phyloP scores from a whole-genome alignment of 257 asterid genomes.

The Solanum sejunctum region DNA sequence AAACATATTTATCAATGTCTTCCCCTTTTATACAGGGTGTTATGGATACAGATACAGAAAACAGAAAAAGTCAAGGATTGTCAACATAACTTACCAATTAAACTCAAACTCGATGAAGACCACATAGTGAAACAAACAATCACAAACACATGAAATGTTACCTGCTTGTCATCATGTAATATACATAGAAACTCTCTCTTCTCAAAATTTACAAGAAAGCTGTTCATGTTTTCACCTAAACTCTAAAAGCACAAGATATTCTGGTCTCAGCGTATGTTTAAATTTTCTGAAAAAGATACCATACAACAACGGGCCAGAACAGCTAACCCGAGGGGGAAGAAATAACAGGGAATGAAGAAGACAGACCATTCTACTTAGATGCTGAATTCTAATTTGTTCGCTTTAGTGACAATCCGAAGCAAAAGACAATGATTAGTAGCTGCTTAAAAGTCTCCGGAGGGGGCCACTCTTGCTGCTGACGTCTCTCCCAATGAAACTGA shows the following conservation, averaged over 20 bases:
- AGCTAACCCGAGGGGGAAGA: neutral
- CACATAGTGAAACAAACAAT: neutral
- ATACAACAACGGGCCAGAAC: neutral
- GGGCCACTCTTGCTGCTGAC: conserved; percentile 28
- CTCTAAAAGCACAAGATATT: neutral
- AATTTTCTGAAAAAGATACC: neutral
- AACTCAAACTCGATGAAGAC: neutral
- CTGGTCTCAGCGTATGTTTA: neutral
- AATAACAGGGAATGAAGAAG: neutral
- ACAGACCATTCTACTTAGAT: neutral
- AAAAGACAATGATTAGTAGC: neutral
- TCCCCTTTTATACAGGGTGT: neutral
- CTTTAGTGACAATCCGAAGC: neutral
- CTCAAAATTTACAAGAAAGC: neutral
- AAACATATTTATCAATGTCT: too few relatives aligned
- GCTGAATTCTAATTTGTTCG: neutral
- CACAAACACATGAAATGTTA: neutral
- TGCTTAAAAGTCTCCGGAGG: conserved; percentile 23
- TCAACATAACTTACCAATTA: neutral
- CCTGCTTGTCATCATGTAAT: neutral
- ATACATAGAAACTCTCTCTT: neutral
- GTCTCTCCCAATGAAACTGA: conserved; percentile 59
- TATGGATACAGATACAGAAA: neutral
- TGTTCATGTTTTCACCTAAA: neutral
- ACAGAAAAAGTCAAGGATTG: neutral